Conservation (phyloP, 768 basidiomycete species). For the Glaciozyma antarctica region DNA sequence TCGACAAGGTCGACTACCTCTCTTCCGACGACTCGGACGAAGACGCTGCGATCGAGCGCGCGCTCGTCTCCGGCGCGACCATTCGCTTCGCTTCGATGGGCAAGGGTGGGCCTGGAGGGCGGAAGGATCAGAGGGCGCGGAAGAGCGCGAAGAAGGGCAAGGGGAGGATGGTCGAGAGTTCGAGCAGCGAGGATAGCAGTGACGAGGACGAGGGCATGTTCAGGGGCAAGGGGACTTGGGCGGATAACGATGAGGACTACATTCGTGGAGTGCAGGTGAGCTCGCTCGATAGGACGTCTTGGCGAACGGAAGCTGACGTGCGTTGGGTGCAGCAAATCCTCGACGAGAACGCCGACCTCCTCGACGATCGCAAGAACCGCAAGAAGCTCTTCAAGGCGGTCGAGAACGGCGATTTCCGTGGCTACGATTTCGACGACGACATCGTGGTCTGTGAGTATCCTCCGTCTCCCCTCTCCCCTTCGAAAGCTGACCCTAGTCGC, state of each 20-base stretch:
- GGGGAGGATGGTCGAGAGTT: constrained; percentile 6
- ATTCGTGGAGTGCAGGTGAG: constrained; percentile 19
- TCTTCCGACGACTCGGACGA: constrained; percentile 21
- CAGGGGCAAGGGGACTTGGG: constrained; percentile 18
- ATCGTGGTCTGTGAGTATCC: constrained; percentile 1
- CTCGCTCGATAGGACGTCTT: no score
- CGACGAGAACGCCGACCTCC: constrained; percentile 16
- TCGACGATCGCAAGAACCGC: constrained; percentile 18
- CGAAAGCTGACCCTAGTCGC: background rate
- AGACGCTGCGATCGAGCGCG: constrained; percentile 14
- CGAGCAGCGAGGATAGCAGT: constrained; percentile 2
- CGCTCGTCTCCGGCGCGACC: constrained; percentile 18
- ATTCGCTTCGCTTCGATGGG: constrained; percentile 20
- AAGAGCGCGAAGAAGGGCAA: constrained; percentile 26
- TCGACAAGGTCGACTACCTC: constrained; percentile 2
- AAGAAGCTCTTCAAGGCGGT: constrained; percentile 30
- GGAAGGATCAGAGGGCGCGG: constrained; percentile 11
- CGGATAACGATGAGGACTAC: constrained; percentile 28
- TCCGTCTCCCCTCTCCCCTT: background rate
- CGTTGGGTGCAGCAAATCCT: background rate
- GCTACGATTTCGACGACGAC: constrained; percentile 23
- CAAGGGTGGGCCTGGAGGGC: background rate
- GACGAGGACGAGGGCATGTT: constrained; percentile 15
- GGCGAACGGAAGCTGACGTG: background rate
- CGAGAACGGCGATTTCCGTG: constrained; percentile 22